phyloP scores from a whole-genome alignment of 768 basidiomycete genomes.

The Leucogyrophana mollusca region DNA sequence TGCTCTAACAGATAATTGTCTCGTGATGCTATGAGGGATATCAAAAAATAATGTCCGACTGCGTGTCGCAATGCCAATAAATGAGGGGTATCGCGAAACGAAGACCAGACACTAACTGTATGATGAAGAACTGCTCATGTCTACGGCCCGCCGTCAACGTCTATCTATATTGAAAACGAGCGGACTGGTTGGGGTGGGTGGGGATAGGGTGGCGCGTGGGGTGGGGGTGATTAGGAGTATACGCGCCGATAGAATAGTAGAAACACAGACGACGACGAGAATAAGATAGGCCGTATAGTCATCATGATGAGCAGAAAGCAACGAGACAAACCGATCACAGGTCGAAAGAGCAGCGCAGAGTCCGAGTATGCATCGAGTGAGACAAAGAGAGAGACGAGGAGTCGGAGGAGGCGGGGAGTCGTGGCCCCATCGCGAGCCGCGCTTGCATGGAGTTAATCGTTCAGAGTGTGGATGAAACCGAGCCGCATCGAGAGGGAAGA shows the following conservation, averaged over 20 bases:
- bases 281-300: constrained; percentile 42
- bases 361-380: constrained; percentile 34
- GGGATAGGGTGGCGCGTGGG: constrained; percentile 24
- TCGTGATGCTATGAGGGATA: constrained; percentile 48
- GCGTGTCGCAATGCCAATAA: constrained; percentile 45
- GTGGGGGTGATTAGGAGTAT: constrained; percentile 11
- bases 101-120: constrained; percentile 41
- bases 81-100: constrained; percentile 55
- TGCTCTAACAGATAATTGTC: constrained; percentile 66
- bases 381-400: constrained; percentile 25
- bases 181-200: constrained; percentile 21
- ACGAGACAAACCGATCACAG: constrained; percentile 51
- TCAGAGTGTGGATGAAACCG: no score
- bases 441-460: no score
- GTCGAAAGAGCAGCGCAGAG: constrained; percentile 65
- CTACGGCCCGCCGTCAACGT: constrained; percentile 43
- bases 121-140: constrained; percentile 44
- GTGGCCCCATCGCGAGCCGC: not conserved
- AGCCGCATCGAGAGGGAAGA: not conserved
- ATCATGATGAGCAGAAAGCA: constrained; percentile 48
- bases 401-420: constrained; percentile 13
- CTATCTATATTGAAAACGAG: constrained; percentile 35
- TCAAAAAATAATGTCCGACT: constrained; percentile 43
- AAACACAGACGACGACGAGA: constrained; percentile 37
- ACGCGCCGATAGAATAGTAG: constrained; percentile 30